phyloP scores from a whole-genome alignment of 306 rosid genomes.

The Castanea mollissima region DNA sequence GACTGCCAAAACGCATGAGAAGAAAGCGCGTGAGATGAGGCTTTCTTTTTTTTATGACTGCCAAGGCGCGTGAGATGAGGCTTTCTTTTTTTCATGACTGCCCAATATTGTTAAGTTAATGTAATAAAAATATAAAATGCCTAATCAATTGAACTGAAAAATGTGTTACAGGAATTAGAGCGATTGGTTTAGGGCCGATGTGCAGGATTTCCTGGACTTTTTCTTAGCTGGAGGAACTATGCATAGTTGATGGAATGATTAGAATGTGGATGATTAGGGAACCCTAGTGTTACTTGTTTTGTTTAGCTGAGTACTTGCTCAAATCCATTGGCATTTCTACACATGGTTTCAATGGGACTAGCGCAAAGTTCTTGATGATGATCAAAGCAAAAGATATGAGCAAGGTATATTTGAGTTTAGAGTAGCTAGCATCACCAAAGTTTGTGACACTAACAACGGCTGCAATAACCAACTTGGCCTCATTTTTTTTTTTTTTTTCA shows the following conservation, averaged over 20 bases:
- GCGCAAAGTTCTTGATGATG: conserved; percentile 35
- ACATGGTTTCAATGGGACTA: conserved; percentile 33
- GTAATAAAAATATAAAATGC: no score
- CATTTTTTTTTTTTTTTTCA: neutral
- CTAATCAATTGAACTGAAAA: no score
- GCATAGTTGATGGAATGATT: conserved; percentile 41
- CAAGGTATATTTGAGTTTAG: conserved; percentile 40
- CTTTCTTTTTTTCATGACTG: no score
- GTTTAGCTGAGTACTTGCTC: conserved; percentile 16
- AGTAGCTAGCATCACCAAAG: conserved; percentile 26
- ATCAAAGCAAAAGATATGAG: conserved; percentile 35
- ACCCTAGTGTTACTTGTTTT: conserved; percentile 26
- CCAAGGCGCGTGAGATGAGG: no score
- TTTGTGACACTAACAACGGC: conserved; percentile 29
- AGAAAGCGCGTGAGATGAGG: no score
- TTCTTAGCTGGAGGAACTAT: conserved; percentile 22
- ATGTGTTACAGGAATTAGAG: conserved; percentile 21
- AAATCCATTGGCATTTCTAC: conserved; percentile 23
- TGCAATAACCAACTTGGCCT: conserved; percentile 28
- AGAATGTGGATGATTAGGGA: conserved; percentile 46
- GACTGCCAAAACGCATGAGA: no score
- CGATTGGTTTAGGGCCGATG: conserved; percentile 38
- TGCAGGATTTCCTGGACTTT: conserved; percentile 29
- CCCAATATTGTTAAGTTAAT: no score
- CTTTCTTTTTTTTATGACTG: no score